These are phyloP conservation scores for Lathyrus tuberosus DNA, from an alignment of 306 rosid species.

Conservation along the genomic window DNA sequence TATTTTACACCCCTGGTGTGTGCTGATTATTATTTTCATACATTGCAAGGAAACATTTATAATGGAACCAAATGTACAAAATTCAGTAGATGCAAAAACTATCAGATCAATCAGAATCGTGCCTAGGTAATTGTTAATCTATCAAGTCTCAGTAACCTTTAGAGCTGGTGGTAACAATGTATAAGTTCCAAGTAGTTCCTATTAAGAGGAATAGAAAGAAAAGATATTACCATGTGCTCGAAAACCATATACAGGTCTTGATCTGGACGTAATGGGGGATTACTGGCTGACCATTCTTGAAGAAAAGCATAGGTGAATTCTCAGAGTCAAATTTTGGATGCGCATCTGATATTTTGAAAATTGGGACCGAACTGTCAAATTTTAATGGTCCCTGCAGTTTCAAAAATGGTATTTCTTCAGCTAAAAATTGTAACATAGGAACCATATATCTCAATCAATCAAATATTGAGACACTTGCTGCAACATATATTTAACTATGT, in stretches of 20 bases:
- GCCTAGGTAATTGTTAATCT: not conserved
- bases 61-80: conserved; percentile 5
- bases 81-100: conserved; percentile 20
- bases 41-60: conserved; percentile 18
- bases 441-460: too few relatives aligned
- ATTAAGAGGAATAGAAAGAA: conserved; percentile 23
- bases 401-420: too few relatives aligned
- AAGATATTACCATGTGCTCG: conserved; percentile 70
- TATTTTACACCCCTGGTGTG: not conserved
- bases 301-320: conserved; percentile 91
- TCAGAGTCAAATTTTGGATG: conserved; percentile 81
- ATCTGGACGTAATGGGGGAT: conserved; percentile 75
- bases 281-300: conserved; percentile 70
- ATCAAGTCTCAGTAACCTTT: conserved; percentile 5
- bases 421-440: too few relatives aligned
- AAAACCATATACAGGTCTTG: conserved; percentile 81
- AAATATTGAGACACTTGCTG: too few relatives aligned
- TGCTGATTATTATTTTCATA: not conserved
- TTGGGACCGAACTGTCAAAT: too few relatives aligned
- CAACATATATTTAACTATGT: too few relatives aligned
- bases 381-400: too few relatives aligned
- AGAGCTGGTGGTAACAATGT: not conserved
- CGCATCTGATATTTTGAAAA: too few relatives aligned
- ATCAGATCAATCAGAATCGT: not conserved
- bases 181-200: conserved; percentile 10